phyloP scores from a whole-genome alignment of 169 alveolate species.

The Cryptosporidium felis region DNA sequence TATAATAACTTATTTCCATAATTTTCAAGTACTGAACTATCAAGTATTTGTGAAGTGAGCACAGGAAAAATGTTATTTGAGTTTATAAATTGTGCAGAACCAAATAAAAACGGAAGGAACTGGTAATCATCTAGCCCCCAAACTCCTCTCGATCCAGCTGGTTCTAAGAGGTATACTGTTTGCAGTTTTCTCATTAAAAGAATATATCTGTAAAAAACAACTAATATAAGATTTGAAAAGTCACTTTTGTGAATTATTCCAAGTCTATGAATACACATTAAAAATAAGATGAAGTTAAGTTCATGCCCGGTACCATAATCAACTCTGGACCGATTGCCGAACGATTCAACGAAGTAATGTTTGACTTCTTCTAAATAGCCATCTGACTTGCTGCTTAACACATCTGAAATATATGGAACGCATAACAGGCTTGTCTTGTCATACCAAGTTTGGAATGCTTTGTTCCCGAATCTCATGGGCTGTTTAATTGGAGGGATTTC shows the following conservation, averaged over 20 bases:
- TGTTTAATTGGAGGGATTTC: slow-evolving; percentile 85
- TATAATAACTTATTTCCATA: slow-evolving; percentile 84
- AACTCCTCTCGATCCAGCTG: slow-evolving; percentile 99
- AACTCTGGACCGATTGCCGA: slow-evolving; percentile 93
- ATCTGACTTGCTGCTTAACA: background rate
- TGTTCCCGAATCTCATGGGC: slow-evolving; percentile 91
- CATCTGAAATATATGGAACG: slow-evolving; percentile 1
- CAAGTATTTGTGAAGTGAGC: slow-evolving; percentile 76
- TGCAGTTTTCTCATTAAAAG: slow-evolving; percentile 92
- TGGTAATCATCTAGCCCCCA: slow-evolving; percentile 99
- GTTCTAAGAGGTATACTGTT: slow-evolving; percentile 94
- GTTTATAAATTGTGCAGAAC: slow-evolving; percentile 92
- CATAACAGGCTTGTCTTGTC: slow-evolving; percentile 73
- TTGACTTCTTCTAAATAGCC: slow-evolving; percentile 21
- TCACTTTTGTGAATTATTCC: slow-evolving; percentile 64
- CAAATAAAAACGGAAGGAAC: slow-evolving; percentile 93
- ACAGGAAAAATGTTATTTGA: slow-evolving; percentile 47
- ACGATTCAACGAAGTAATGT: slow-evolving; percentile 80
- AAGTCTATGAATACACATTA: slow-evolving; percentile 79
- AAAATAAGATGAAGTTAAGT: slow-evolving; percentile 84
- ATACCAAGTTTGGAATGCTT: slow-evolving; percentile 87
- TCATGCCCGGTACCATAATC: slow-evolving; percentile 99
- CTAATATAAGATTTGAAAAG: slow-evolving; percentile 42
- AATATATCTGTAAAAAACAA: slow-evolving; percentile 86
- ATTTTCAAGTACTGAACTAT: slow-evolving; percentile 74